Evolutionary conservation across 2,329 filamentous ascomycete genomes (phyloP), one percentile per base, ranked within the genome.

Genomic region (Aspergillus viridinutans): DNA sequence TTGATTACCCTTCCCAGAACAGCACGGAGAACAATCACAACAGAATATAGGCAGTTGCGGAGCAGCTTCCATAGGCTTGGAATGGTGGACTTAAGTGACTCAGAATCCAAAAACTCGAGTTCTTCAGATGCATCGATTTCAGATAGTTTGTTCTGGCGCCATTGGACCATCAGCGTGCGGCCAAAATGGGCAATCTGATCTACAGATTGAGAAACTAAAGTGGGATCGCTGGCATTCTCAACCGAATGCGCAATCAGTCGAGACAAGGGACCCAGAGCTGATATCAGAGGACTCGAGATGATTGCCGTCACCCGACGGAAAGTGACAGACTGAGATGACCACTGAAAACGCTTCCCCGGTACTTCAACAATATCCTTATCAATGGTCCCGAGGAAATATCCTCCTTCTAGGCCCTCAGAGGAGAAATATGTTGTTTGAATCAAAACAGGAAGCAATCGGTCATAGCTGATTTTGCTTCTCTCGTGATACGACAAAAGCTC

Each of bases 21-120:
- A 42, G 90, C 85, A 52, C 91, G 85, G n/a, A 95, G 78, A 14
- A 90, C 80, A 51, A 90, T 87, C 3, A 92, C 85, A 3, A 86
- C 81, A 2, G 88, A 85, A 68, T 92, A 96, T 67, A 96, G 77
- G 45, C 87, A 83, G 56, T 89, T 88, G 62, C 87, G 86, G 6
- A 96, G 78, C 2, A 93, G 72, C 61, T 86, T 85, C 88, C 90
- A 93, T 4, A 96, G 78, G 29, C 82, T 77, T 0, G 89, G 87
- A 68, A 89, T 84, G 0, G 91, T 90, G 20, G 74, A 83, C 59
- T 83, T 80, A 38, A 85, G 70, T 0, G 89, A 88, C 55, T 90
- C 85, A 0, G 83, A 79, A 23, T 86, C 83, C 6, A 96, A 75
- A 53, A 81, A 83, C 8, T 81, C 74, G 2, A 74, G 69, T 65